These are phyloP conservation scores for Ustilago curta DNA, from an alignment of 1,284 basidiomycete species.

Conservation along the genomic window DNA sequence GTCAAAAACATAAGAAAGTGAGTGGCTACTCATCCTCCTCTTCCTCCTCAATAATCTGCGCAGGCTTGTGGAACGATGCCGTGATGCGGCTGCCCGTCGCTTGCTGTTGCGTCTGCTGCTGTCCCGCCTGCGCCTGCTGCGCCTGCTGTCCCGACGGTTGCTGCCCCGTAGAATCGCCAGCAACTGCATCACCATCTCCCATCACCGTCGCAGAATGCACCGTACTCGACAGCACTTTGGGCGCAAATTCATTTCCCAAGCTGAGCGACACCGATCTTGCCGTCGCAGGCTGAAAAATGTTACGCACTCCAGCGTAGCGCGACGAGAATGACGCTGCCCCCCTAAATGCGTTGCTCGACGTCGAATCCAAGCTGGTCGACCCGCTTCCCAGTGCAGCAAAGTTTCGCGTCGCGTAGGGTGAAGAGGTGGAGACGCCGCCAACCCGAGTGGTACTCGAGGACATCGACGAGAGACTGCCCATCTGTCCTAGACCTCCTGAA, in stretches of 20 bases:
- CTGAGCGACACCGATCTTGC: constrained; percentile 28
- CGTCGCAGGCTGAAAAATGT: constrained; percentile 43
- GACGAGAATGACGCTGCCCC: constrained; percentile 27
- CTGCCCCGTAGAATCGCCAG: background rate
- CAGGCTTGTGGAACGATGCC: constrained; percentile 39
- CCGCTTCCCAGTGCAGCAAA: constrained; percentile 24
- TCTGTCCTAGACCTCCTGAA: constrained; percentile 59
- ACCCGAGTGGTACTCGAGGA: constrained; percentile 3
- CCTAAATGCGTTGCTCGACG: constrained; percentile 12
- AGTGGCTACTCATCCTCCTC: constrained; percentile 44
- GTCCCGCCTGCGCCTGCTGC: background rate
- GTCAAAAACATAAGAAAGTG: background rate
- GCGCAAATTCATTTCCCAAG: constrained; percentile 55
- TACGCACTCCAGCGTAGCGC: constrained; percentile 53
- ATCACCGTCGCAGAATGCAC: constrained; percentile 26
- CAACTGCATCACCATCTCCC: background rate
- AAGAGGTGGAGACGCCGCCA: constrained; percentile 3
- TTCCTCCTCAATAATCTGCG: constrained; percentile 53
- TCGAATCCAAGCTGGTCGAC: constrained; percentile 5
- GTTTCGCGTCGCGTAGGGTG: constrained; percentile 41
- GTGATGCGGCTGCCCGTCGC: constrained; percentile 26
- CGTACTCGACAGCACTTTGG: constrained; percentile 40
- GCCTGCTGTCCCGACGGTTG: background rate
- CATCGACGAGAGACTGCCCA: constrained; percentile 40
- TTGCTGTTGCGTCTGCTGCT: constrained; percentile 12